Evolutionary conservation across 192 early-diverging fungal genomes (phyloP), one percentile per base, ranked within the genome.

Genomic region (Umbelopsis sp.): DNA sequence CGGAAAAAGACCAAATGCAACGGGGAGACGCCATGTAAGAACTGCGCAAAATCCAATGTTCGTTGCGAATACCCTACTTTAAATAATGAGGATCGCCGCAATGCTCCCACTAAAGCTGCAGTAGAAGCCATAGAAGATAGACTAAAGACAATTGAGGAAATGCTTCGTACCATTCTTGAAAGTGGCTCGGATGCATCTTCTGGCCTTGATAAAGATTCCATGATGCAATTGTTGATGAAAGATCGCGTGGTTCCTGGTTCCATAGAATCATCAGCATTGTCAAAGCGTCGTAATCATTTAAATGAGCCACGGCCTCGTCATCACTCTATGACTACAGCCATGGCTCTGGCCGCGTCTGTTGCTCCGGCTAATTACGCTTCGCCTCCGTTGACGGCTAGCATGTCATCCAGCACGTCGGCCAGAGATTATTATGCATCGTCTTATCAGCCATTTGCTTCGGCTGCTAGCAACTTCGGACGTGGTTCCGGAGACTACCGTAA

Each of bases 1-100:
- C 68, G 77, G 23, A 71, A 72, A 67, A 79, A 79, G 47, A 74
- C 73, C 10, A 79, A 79, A 51, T 79, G 77, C 53, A 71, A 79
- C 58, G 77, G 77, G 10, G 72, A 74, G 37, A 72, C 68, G 27
- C 77, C 77, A 46, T 79, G 77, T 53, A 66, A 67, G 1, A 74
- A 68, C 45, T 79, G 77, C 67, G 55, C 55, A 45, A 79, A 79
- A 47, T 67, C 77, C 8, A 49, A 25, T 23, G 77, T 69, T 8
- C 35, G 27, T 21, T 79, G 77, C 49, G 48, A 51, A 16, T 79
- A 79, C 45, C 77, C 77, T 11, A 46, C 73, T 5, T 47, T 66
- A 21, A 68, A 72, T n/a, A 66, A 73, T 11, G 72, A 78, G 35
- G 72, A 78, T 35, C 66, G 66, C 44, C 50, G 70, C 1, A 79